phyloP scores from a whole-genome alignment of 441 rosid species.

The Erodium trifolium region DNA sequence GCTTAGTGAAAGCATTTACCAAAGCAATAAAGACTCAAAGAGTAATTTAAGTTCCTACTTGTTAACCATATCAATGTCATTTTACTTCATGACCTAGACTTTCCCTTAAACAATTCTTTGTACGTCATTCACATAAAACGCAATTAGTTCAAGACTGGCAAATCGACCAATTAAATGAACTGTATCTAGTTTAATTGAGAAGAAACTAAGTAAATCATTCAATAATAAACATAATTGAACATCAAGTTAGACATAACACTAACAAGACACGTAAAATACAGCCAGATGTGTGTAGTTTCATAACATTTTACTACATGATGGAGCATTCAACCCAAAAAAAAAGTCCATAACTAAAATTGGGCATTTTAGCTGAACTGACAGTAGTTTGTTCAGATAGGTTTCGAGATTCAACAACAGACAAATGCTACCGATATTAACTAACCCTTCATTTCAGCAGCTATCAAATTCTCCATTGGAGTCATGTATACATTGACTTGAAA shows the following conservation, averaged over 20 bases:
- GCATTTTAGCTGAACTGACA: neutral
- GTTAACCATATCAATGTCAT: neutral
- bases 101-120: neutral
- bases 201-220: neutral
- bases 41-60: neutral
- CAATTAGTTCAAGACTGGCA: neutral
- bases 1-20: neutral
- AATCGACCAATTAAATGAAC: neutral
- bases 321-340: neutral
- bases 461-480: neutral
- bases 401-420: neutral
- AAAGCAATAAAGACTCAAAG: neutral
- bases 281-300: neutral
- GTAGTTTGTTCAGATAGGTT: neutral
- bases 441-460: neutral
- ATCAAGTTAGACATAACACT: neutral
- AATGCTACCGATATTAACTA: neutral
- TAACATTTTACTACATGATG: neutral
- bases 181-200: neutral
- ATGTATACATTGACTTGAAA: neutral
- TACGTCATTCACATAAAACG: neutral
- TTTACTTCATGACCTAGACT: neutral
- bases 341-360: neutral
- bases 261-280: too few relatives aligned
- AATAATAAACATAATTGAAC: neutral